phyloP scores from a whole-genome alignment of 1,284 basidiomycete species.

The Taiwanofungus camphoratus region DNA sequence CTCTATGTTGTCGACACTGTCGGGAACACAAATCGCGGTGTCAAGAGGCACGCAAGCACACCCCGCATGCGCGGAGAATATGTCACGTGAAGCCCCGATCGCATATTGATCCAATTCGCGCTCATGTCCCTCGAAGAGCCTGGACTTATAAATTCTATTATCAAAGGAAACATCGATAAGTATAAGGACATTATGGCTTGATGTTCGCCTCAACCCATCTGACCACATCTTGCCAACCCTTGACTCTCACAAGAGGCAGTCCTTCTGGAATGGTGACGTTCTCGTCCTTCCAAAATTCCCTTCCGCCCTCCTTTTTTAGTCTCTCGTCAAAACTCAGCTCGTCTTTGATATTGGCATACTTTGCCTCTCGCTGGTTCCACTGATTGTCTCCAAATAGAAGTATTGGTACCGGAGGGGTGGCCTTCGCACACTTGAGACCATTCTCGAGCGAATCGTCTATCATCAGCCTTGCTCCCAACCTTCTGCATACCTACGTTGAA shows the following conservation, averaged over 20 bases:
- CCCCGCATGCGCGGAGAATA: no score
- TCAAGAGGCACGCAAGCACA: no score
- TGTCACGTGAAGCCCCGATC: no score
- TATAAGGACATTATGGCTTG: conserved; percentile 2
- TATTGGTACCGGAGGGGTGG: conserved; percentile 41
- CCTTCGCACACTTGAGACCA: conserved; percentile 50
- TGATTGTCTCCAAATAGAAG: conserved; percentile 73
- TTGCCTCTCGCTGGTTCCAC: conserved; percentile 61
- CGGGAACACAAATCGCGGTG: not conserved
- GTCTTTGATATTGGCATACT: conserved; percentile 40
- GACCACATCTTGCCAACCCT: conserved; percentile 53
- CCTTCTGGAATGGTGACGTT: conserved; percentile 38
- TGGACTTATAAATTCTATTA: not conserved
- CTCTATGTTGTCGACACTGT: not conserved
- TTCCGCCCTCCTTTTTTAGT: conserved; percentile 41
- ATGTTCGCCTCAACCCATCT: conserved; percentile 37
- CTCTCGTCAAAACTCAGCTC: conserved; percentile 56
- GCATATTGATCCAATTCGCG: no score
- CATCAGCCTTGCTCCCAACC: conserved; percentile 56
- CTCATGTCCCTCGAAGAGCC: no score
- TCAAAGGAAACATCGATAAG: not conserved
- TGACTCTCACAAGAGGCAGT: conserved; percentile 41
- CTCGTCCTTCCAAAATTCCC: conserved; percentile 56
- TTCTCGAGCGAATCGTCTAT: conserved; percentile 82
- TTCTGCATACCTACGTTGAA: conserved; percentile 65